Evolutionary conservation across 805 yeast genomes (phyloP), one percentile per base, ranked within the genome.

Genomic region (Metschnikowia dekortorum): DNA sequence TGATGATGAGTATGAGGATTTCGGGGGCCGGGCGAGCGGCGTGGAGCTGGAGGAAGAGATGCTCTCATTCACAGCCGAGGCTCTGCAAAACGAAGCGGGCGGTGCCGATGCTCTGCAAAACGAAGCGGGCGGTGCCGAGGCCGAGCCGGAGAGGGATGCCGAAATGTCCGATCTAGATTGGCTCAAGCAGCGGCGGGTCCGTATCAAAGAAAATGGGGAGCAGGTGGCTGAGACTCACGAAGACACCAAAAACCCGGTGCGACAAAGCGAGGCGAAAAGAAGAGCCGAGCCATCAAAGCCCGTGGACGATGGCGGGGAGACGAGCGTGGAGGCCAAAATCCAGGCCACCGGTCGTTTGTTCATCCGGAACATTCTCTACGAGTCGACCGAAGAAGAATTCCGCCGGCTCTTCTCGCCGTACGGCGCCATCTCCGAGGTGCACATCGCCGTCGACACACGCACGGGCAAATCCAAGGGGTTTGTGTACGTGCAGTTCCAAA

Each of bases 381-480:
- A 85, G 0, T 81, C 96, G 9, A 77, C 86, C 0, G 97, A 91
- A 63, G 81, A 79, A 0, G 98, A 94, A 48, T 85, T 91, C 64
- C 68, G 71, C 32, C 70, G 75, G 2, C 71, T 90, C 26, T 91
- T 94, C 61, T 54, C 75, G 5, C 64, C 73, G 3, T 94, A 70
- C 64, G 99, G 99, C 8, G 70, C 71, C 6, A 65, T 90, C 36
- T 88, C 84, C 56, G 98, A 94, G 69, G 96, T 89, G 1, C 99
- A 94, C 67, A 75, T 94, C 59, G 97, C 99, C 0, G 67, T 90
- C 35, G 98, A 92, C 63, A 85, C 95, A 3, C 81, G 94, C 69
- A 88, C 95, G 0, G 95, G 96, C 9, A 80, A 83, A 59, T 85
- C 96, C 1, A 94, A 94, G 68, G 99, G 99, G 0, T 89, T 89